Conservation (phyloP, 1,139 yeast genomes). For the Komagataea norvegica region DNA sequence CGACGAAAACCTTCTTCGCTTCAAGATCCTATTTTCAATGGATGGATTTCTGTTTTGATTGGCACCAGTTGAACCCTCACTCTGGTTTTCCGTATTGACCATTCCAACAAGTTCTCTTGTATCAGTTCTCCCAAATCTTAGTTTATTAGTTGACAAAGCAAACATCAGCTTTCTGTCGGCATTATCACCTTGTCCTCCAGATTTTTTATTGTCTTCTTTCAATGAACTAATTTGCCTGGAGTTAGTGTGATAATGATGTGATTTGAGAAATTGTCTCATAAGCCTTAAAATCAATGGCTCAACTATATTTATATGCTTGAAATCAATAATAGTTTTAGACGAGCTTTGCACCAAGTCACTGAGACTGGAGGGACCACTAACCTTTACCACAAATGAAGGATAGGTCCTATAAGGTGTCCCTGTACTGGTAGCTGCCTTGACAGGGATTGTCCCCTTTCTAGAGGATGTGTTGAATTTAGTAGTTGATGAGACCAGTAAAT, state of each 20-base stretch:
- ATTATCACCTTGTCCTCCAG: too few species aligned
- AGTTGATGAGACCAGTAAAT: conserved; percentile 14
- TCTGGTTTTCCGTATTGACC: conserved; percentile 1
- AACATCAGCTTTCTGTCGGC: too few species aligned
- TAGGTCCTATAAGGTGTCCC: conserved; percentile 30
- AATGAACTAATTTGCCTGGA: not conserved
- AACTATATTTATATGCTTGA: conserved; percentile 30
- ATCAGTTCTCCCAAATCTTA: conserved; percentile 17
- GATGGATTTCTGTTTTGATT: not conserved
- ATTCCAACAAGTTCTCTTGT: conserved; percentile 19
- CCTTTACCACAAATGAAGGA: conserved; percentile 38
- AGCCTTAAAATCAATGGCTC: conserved; percentile 31
- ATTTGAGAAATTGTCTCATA: conserved; percentile 29
- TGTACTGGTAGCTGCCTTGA: conserved; percentile 20
- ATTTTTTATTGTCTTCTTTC: not conserved
- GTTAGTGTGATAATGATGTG: conserved; percentile 23
- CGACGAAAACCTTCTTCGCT: conserved; percentile 7
- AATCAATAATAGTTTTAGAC: conserved; percentile 30
- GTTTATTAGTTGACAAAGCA: conserved; percentile 6
- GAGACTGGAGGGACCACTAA: conserved; percentile 30
- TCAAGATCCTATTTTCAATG: conserved; percentile 4
- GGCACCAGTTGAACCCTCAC: not conserved
- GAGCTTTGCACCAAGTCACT: conserved; percentile 43
- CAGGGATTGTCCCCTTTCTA: conserved; percentile 18
- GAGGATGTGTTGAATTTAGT: conserved; percentile 20